These are phyloP conservation scores for Diatrype stigma DNA, from an alignment of 2,329 filamentous ascomycete genomes.

Conservation along the genomic window DNA sequence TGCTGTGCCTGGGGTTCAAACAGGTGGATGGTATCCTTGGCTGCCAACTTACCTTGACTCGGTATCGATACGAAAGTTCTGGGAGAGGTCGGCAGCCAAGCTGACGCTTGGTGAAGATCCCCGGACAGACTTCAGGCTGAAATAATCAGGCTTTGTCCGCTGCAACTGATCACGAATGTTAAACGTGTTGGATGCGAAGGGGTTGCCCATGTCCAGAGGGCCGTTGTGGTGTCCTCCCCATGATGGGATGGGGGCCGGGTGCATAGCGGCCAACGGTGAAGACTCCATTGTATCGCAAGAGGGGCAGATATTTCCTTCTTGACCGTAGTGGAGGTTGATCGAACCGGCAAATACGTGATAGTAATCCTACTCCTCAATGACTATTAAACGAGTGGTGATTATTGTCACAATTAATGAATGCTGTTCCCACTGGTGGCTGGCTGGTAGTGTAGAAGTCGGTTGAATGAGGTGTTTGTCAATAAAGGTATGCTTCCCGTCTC, in stretches of 20 bases:
- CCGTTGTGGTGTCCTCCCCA: constrained; percentile 54
- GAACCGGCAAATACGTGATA: constrained; percentile 19
- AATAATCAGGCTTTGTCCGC: constrained; percentile 67
- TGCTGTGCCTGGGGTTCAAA: background rate
- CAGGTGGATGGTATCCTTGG: no score
- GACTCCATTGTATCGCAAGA: constrained; percentile 68
- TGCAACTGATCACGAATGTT: constrained; percentile 74
- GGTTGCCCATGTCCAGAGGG: constrained; percentile 43
- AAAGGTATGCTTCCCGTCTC: background rate
- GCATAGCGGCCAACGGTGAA: constrained; percentile 90
- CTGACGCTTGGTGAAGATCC: constrained; percentile 89
- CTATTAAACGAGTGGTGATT: constrained; percentile 21
- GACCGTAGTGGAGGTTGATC: constrained; percentile 1
- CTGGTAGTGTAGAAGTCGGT: constrained; percentile 6
- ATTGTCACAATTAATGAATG: constrained; percentile 25
- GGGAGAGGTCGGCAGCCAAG: constrained; percentile 87
- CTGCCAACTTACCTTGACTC: constrained; percentile 65
- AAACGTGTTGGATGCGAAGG: constrained; percentile 60
- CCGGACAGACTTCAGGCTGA: constrained; percentile 70
- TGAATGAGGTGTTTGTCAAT: background rate
- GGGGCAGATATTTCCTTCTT: constrained; percentile 1
- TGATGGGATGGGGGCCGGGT: constrained; percentile 63
- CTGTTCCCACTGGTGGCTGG: constrained; percentile 12
- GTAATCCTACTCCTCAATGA: constrained; percentile 25
- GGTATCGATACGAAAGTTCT: constrained; percentile 92